A percentile compares a stretch with the other conserved stretches of the same genome.
phyloP scores from a whole-genome alignment of 148 eudicot species.

The Beta vulgaris region DNA sequence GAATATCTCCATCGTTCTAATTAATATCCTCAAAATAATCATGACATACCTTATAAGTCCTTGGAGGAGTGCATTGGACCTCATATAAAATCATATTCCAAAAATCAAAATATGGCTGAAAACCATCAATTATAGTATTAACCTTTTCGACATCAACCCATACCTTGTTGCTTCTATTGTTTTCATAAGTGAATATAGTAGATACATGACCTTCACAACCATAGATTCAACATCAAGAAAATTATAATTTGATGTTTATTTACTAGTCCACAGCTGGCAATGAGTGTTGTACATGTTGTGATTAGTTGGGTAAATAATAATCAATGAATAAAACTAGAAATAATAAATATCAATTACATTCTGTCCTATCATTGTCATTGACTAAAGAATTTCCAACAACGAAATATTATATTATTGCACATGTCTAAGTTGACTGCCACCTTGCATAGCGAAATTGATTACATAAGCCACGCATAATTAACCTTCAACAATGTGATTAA shows the following conservation, averaged over 20 bases:
- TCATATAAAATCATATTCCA: no score
- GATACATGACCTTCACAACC: no score
- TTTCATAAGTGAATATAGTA: no score
- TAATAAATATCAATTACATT: background rate
- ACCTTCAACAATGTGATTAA: background rate
- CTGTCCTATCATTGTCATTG: background rate
- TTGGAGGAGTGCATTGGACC: no score
- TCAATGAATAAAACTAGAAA: background rate
- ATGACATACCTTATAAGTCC: no score
- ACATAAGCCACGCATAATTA: background rate
- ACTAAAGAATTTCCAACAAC: background rate
- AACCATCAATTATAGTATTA: no score
- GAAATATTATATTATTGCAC: background rate
- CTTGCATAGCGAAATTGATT: background rate
- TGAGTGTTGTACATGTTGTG: constrained; percentile 12
- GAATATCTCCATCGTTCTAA: no score
- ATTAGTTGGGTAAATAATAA: background rate
- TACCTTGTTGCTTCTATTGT: no score
- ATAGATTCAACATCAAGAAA: no score
- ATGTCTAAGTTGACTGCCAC: constrained; percentile 11
- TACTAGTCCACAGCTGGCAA: constrained; percentile 6
- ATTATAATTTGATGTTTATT: background rate
- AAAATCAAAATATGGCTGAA: no score
- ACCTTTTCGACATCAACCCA: no score
- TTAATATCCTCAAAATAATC: no score